Base-by-base conservation (phyloP, 768 basidiomycete genomes). In the Calocybe gangraenosa region DNA sequence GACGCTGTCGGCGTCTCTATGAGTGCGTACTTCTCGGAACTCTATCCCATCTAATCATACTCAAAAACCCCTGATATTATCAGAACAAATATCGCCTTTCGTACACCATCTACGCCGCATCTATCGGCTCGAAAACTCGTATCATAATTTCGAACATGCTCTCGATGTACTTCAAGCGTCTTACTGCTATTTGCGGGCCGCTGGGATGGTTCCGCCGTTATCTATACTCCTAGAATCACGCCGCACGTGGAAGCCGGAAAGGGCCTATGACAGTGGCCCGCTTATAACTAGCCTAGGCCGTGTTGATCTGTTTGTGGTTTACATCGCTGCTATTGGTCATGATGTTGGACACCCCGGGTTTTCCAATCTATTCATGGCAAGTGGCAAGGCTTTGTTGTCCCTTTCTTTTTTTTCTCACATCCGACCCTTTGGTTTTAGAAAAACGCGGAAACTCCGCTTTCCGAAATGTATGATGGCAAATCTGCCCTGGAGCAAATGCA, bases 91-190 rank as follows among this genome's bases (percentile, higher is more conserved):
- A 52, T 76, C 80, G 15, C 66, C 79, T 8, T 86, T 98, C 56
- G 74, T 99, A 32, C 79, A 81, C 54, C 90, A 95, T 52, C 77
- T 98, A n/a, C 81, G 86, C n/a, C 79, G 81, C 21, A 84, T 95
- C 40, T 99, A 99, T 63, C 87, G 93, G 49, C 75, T 79, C 41
- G 82, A 84, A 47, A 97, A 97, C 66, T 85, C 87, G 20, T 99
- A 99, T 64, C 96, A 99, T 73, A 99, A 98, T 60, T 98, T 95
- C 61, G 83, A 91, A 50, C 96, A 99, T 65, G 96, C 94, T 0
- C 71, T 96, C 34, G 96, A 99, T 63, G 96, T 98, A 13, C 76
- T 98, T 17, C 96, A 99, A 60, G 93, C 94, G 0, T 80, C 82
- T 3, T 92, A 96, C 57, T 81, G 79, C 17, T 97, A 93, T 67